These are phyloP conservation scores for Voacanga thouarsii DNA, from an alignment of 257 asterid genomes.

Conservation along the genomic window DNA sequence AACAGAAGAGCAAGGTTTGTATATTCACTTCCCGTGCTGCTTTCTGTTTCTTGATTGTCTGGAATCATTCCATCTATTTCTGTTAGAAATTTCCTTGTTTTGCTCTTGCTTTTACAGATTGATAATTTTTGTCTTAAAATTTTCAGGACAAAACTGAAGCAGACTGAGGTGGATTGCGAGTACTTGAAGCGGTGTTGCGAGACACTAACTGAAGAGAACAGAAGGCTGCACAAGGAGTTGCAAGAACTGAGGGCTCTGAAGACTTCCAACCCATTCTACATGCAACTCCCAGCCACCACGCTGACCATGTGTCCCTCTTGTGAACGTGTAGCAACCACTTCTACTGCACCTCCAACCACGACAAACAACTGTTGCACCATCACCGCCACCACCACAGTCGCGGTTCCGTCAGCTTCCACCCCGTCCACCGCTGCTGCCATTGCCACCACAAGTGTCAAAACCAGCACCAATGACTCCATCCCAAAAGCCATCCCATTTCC, in stretches of 20 bases:
- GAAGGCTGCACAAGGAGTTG: slow-evolving; percentile 66
- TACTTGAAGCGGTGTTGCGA: slow-evolving; percentile 80
- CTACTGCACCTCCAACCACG: slow-evolving; percentile 28
- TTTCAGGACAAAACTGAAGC: slow-evolving; percentile 78
- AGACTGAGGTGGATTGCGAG: slow-evolving; percentile 88
- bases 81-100: too few species aligned
- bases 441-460: neutral
- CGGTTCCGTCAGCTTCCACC: slow-evolving; percentile 3
- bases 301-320: slow-evolving; percentile 94
- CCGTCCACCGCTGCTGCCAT: neutral
- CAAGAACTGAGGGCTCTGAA: slow-evolving; percentile 74
- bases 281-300: slow-evolving; percentile 80
- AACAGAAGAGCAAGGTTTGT: slow-evolving; percentile 83
- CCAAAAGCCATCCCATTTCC: slow-evolving; percentile 43
- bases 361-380: slow-evolving; percentile 1
- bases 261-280: slow-evolving; percentile 59
- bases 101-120: neutral
- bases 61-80: too few species aligned
- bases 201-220: slow-evolving; percentile 65
- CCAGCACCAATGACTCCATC: slow-evolving; percentile 16
- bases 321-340: slow-evolving; percentile 57
- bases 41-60: neutral
- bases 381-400: neutral
- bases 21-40: neutral
- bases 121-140: too few species aligned